Conservation (phyloP, 2,329 filamentous ascomycete species). For the Fusarium ambrosium region DNA sequence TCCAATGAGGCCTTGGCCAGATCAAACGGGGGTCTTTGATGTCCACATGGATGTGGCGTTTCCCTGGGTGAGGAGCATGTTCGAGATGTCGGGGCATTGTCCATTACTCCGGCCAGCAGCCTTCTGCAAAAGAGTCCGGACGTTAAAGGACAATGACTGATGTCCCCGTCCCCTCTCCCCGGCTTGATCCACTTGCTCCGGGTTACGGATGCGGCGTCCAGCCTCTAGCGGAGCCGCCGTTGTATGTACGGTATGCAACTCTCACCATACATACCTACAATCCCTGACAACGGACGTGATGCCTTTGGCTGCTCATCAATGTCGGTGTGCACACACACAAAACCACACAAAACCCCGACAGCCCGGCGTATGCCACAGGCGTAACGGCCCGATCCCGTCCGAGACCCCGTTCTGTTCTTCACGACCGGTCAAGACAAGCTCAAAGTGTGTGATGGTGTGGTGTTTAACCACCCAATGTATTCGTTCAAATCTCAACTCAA, state of each 20-base stretch:
- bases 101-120: background rate
- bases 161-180: background rate
- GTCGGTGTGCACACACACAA: slow-evolving; percentile 4
- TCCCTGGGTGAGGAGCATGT: background rate
- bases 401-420: background rate
- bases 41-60: slow-evolving; percentile 19
- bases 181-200: slow-evolving; percentile 29
- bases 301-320: background rate
- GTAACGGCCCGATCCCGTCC: slow-evolving; percentile 3
- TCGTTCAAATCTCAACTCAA: slow-evolving; percentile 22
- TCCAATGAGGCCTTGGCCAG: slow-evolving; percentile 23
- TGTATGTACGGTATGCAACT: slow-evolving; percentile 10
- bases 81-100: slow-evolving; percentile 23
- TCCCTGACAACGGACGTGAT: slow-evolving; percentile 6
- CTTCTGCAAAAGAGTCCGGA: background rate
- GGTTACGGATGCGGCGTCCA: slow-evolving; percentile 21
- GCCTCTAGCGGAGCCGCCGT: slow-evolving; percentile 10
- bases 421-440: background rate
- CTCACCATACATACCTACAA: slow-evolving; percentile 9
- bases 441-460: background rate
- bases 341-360: background rate
- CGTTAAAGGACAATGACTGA: background rate
- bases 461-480: slow-evolving; percentile 6
- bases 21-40: slow-evolving; percentile 14
- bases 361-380: slow-evolving; percentile 8